A percentile compares a stretch with the other conserved stretches of the same genome.
Evolutionary conservation across 78 protist genomes (phyloP).

Genomic region (Dictyostelium firmibasis): DNA sequence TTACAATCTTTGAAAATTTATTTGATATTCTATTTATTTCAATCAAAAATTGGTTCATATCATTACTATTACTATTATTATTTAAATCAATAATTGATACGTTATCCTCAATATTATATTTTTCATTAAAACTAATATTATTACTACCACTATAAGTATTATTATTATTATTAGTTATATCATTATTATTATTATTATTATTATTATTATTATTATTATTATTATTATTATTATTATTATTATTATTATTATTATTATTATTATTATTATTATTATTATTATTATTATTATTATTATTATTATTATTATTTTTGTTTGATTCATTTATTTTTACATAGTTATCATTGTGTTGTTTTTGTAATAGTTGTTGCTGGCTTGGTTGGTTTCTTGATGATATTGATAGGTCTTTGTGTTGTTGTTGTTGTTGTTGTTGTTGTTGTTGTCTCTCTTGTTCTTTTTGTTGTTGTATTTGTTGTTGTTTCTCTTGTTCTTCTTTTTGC

Average conservation of each 20-base stretch:
- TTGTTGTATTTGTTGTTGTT: not conserved
- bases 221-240: not conserved
- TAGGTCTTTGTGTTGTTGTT: not conserved
- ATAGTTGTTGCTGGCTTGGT: not conserved
- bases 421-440: not conserved
- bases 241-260: not conserved
- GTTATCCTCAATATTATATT: not conserved
- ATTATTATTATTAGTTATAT: not conserved
- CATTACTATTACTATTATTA: slow-evolving; percentile 18
- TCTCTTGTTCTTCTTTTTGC: not conserved
- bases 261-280: not conserved
- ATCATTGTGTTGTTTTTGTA: not conserved
- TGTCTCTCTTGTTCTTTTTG: not conserved
- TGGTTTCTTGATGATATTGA: not conserved
- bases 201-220: not conserved
- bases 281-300: not conserved
- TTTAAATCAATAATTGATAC: not conserved
- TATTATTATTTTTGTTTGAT: not conserved
- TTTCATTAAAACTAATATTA: not conserved
- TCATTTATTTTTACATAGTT: not conserved
- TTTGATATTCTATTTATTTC: not conserved
- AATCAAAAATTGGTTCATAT: slow-evolving; percentile 4
- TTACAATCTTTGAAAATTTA: not conserved
- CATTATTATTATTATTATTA: not conserved
- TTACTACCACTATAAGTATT: not conserved